Conservation (phyloP, 805 yeast species). For the Candida maris region DNA sequence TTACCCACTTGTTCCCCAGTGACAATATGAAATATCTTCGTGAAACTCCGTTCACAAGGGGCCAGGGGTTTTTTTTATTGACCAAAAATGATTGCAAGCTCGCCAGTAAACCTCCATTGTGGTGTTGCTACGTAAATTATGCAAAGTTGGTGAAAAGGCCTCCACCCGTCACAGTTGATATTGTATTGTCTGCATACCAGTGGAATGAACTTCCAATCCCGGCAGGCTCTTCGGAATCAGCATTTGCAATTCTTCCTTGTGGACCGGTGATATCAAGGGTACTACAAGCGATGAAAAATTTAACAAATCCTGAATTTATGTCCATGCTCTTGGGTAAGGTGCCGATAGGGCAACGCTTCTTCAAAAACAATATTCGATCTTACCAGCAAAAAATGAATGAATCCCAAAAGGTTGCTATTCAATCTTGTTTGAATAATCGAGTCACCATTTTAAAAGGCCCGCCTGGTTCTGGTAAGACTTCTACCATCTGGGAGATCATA, state of each 20-base stretch:
- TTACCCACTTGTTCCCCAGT: constrained; percentile 45
- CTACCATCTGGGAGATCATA: constrained; percentile 77
- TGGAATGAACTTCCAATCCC: constrained; percentile 48
- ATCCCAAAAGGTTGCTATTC: constrained; percentile 73
- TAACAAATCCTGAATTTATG: constrained; percentile 50
- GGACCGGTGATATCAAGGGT: constrained; percentile 62
- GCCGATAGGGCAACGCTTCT: constrained; percentile 39
- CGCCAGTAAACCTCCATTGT: constrained; percentile 35
- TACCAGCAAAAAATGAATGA: constrained; percentile 53
- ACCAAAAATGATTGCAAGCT: constrained; percentile 40
- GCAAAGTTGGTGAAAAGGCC: constrained; percentile 16
- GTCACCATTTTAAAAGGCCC: constrained; percentile 67
- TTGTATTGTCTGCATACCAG: constrained; percentile 49
- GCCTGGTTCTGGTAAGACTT: constrained; percentile 81
- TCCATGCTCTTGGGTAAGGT: constrained; percentile 27
- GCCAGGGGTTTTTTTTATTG: constrained; percentile 56
- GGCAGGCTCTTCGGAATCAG: constrained; percentile 25
- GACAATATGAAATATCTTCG: constrained; percentile 51
- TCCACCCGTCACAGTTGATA: constrained; percentile 21
- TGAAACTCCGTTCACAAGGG: constrained; percentile 55
- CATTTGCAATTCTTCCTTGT: constrained; percentile 49
- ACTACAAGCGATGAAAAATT: constrained; percentile 60
- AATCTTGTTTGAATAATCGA: constrained; percentile 61
- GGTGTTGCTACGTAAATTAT: constrained; percentile 55
- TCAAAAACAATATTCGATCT: constrained; percentile 51